Evolutionary conservation across 352 stramenopile genomes (phyloP).

Genomic region (Pythium utonaiense): DNA sequence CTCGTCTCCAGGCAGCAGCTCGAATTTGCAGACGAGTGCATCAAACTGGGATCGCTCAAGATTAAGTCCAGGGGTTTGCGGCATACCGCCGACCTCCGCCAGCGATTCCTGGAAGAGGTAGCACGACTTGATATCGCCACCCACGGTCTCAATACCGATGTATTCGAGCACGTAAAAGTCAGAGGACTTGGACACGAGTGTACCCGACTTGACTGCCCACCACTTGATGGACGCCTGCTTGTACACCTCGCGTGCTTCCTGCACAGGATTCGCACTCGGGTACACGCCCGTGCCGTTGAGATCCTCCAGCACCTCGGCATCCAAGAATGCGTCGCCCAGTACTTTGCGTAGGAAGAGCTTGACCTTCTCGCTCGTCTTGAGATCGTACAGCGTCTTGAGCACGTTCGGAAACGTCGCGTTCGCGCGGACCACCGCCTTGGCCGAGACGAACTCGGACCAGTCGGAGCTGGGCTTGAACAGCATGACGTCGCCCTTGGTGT

Average conservation of each 20-base stretch:
- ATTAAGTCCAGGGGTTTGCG: constrained; percentile 73
- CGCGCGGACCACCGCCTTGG: constrained; percentile 74
- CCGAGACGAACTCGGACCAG: constrained; percentile 84
- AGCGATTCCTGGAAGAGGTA: constrained; percentile 87
- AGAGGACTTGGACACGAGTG: constrained; percentile 72
- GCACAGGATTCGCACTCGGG: constrained; percentile 60
- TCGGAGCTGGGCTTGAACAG: constrained; percentile 84
- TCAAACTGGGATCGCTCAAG: constrained; percentile 83
- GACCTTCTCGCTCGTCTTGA: constrained; percentile 82
- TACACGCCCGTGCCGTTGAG: constrained; percentile 80
- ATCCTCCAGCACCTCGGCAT: constrained; percentile 82
- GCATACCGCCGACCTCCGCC: constrained; percentile 77
- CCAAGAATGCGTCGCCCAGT: constrained; percentile 74
- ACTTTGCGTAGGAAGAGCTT: constrained; percentile 83
- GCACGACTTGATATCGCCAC: constrained; percentile 73
- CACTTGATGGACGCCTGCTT: constrained; percentile 88
- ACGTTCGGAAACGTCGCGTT: constrained; percentile 78
- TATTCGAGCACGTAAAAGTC: constrained; percentile 89
- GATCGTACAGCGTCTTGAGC: constrained; percentile 82
- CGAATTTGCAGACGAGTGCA: constrained; percentile 84
- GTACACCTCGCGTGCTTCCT: constrained; percentile 72
- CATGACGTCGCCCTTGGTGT: constrained; percentile 75
- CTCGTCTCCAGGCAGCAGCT: constrained; percentile 56
- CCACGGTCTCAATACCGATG: constrained; percentile 75
- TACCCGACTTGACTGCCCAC: constrained; percentile 84